Conservation (phyloP, 495 filamentous ascomycete genomes). For the Xylaria bambusicola region DNA sequence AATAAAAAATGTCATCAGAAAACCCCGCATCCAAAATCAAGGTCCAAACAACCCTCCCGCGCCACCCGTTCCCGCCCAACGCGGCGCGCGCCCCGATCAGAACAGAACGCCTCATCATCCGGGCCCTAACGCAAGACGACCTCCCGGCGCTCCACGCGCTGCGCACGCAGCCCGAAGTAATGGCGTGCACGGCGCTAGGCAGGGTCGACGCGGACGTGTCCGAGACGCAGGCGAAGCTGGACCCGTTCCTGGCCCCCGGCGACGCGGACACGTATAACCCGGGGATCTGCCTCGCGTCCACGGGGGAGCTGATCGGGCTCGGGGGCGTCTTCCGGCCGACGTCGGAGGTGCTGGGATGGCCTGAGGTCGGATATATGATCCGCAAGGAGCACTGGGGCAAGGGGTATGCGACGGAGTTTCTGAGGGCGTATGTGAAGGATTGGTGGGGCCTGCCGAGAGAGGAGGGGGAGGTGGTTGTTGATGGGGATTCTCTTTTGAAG, state of each 20-base stretch:
- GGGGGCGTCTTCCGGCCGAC: constrained; percentile 30
- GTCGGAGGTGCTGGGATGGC: constrained; percentile 41
- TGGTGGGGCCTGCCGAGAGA: constrained; percentile 40
- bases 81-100: constrained; percentile 26
- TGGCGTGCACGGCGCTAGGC: constrained; percentile 40
- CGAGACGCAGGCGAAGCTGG: constrained; percentile 35
- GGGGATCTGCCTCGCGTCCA: constrained; percentile 38
- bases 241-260: constrained; percentile 26
- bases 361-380: constrained; percentile 51
- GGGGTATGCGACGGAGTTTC: constrained; percentile 47
- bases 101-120: constrained; percentile 45
- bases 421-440: constrained; percentile 35
- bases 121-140: constrained; percentile 37
- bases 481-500: constrained; percentile 6
- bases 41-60: constrained; percentile 33
- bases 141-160: constrained; percentile 35
- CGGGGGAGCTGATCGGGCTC: constrained; percentile 40
- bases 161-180: constrained; percentile 49
- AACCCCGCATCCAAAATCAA: constrained; percentile 1
- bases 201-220: constrained; percentile 33
- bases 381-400: constrained; percentile 43
- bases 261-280: constrained; percentile 39
- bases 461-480: constrained; percentile 30
- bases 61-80: constrained; percentile 27
- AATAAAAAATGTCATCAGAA: neutral